Conservation (phyloP, 2,329 filamentous ascomycete genomes). For the Ophiognomonia clavigignenti-juglandacearum region DNA sequence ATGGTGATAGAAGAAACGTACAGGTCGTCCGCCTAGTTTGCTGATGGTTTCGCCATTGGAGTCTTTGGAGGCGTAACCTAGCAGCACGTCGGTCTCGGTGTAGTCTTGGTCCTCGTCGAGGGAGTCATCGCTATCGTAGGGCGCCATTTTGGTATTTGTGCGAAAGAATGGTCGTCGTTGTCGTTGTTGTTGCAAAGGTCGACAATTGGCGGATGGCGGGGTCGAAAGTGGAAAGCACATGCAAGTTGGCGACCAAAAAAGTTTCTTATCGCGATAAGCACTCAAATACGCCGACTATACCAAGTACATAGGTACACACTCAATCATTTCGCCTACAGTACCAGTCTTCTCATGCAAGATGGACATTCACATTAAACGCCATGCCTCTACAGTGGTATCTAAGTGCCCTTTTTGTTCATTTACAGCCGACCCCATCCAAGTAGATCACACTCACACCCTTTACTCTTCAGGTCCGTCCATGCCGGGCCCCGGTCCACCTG, state of each 20-base stretch:
- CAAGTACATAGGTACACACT: too few species aligned
- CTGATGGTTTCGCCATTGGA: conserved; percentile 77
- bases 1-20: too few species aligned
- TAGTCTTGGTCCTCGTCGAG: conserved; percentile 63
- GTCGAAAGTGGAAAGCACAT: conserved; percentile 6
- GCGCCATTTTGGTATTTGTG: conserved; percentile 53
- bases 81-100: conserved; percentile 78
- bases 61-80: conserved; percentile 84
- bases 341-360: too few species aligned
- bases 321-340: too few species aligned
- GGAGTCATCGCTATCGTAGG: conserved; percentile 85
- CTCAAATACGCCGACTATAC: too few species aligned
- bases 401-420: conserved; percentile 14
- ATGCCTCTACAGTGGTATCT: conserved; percentile 32
- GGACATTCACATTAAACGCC: conserved; percentile 12
- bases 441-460: conserved; percentile 3
- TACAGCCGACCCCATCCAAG: conserved; percentile 5
- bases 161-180: too few species aligned
- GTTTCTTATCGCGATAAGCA: conserved; percentile 14
- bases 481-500: conserved; percentile 57
- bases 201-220: conserved; percentile 10
- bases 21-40: conserved; percentile 80
- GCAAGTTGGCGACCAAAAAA: background rate
- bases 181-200: conserved; percentile 6
- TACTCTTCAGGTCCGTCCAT: conserved; percentile 55